A percentile compares a stretch with the other conserved stretches of the same genome.
Conservation (phyloP, 163 green algal species). For the Volvox carteri region DNA sequence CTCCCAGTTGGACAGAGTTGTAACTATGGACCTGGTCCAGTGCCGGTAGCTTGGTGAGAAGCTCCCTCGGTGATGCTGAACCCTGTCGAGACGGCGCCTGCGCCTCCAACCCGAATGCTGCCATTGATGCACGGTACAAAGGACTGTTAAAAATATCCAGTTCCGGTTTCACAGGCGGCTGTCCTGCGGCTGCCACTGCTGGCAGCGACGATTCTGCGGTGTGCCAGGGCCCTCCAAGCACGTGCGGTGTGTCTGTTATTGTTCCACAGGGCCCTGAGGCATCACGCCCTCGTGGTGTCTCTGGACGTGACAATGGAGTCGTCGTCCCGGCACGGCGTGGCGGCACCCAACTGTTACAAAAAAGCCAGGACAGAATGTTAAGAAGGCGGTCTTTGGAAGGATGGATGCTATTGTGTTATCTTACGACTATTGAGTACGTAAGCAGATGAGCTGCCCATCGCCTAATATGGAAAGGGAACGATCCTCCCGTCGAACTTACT, state of each 20-base stretch:
- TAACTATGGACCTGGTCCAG: not conserved
- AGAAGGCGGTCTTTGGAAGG: too few relatives aligned
- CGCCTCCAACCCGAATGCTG: not conserved
- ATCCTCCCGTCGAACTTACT: not conserved
- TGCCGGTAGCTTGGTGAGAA: not conserved
- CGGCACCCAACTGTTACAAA: conserved; percentile 12
- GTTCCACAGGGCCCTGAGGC: not conserved
- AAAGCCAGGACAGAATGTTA: too few relatives aligned
- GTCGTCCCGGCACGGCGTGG: conserved; percentile 6
- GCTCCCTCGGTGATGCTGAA: not conserved
- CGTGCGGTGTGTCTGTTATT: not conserved
- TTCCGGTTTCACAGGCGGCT: not conserved
- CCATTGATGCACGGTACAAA: conserved; percentile 24
- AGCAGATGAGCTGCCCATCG: too few relatives aligned
- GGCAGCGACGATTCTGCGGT: not conserved
- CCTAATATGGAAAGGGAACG: too few relatives aligned
- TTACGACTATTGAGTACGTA: too few relatives aligned
- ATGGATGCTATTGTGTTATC: too few relatives aligned
- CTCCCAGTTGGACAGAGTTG: not conserved
- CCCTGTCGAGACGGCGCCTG: not conserved
- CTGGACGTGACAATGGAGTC: not conserved
- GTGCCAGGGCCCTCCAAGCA: not conserved
- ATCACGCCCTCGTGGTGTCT: not conserved
- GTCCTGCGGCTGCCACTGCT: not conserved
- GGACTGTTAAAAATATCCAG: conserved; percentile 28